Evolutionary conservation across 805 yeast genomes (phyloP).

Genomic region (Ogataea methylovora): DNA sequence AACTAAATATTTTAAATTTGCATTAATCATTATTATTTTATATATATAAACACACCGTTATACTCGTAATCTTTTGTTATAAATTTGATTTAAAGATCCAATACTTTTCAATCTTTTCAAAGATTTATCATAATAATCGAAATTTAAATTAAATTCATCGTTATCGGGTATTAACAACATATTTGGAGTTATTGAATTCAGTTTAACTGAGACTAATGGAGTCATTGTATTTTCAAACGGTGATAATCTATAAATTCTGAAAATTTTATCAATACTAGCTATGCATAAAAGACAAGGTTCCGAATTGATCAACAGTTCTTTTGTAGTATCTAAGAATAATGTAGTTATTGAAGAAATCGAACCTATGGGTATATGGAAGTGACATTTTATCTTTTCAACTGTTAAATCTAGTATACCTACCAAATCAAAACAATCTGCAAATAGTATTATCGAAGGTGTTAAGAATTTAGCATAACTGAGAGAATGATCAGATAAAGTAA

Average conservation of each 20-base stretch:
- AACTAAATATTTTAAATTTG: neutral
- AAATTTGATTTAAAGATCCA: neutral
- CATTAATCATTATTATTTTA: neutral
- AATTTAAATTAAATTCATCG: neutral
- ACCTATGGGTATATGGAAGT: constrained; percentile 16
- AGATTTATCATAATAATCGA: constrained; percentile 3
- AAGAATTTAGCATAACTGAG: constrained; percentile 5
- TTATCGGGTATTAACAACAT: constrained; percentile 6
- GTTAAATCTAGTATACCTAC: constrained; percentile 17
- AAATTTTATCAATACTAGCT: constrained; percentile 16
- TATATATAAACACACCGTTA: neutral
- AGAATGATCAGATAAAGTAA: constrained; percentile 19
- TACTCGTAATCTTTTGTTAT: constrained; percentile 1
- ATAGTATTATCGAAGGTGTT: constrained; percentile 12
- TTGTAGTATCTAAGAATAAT: neutral
- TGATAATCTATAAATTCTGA: constrained; percentile 12
- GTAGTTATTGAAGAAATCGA: constrained; percentile 13
- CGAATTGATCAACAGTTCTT: neutral
- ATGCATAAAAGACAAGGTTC: constrained; percentile 8
- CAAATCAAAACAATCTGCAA: constrained; percentile 18
- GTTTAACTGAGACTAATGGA: constrained; percentile 5
- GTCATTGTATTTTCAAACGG: constrained; percentile 4
- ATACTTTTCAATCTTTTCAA: neutral
- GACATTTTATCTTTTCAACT: constrained; percentile 11
- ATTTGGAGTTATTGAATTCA: constrained; percentile 15